Evolutionary conservation across 768 basidiomycete species (phyloP), one percentile per base, ranked within the genome.

Genomic region (Boletus rubroflammeus): DNA sequence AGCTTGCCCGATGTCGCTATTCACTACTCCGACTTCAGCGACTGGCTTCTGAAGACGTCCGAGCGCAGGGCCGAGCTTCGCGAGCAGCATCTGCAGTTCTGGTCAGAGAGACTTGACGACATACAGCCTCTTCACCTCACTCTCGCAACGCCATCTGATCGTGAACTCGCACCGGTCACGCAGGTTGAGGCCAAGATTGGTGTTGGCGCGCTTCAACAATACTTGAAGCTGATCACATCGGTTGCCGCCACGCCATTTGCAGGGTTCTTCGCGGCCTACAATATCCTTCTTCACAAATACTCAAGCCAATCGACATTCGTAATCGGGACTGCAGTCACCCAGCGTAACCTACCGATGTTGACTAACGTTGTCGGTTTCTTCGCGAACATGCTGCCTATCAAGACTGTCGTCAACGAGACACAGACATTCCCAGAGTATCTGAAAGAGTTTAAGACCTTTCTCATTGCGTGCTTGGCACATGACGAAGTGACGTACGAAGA

Each of bases 261-360:
- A 43, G 68, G 63, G 14, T 69, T 69, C 56, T 69, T 69, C 31
- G 68, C 67, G 2, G 67, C 61, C 3, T 69, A 69, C 47, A 69
- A 69, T 10, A n/a, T 69, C n/a, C 66, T 69, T 14, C 64, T 69
- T 46, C 63, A 70, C 62, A 69, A 69, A 19, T 70, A 69, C 53
- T 70, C 68, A n/a, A 54, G 61, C 14, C 68, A 69, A 39, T 53
- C 60, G 17, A 64, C 64, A 0, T 68, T 69, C 47, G 58, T 62
- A 4, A 62, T 69, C 14, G 68, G 68, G 11, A 69, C 68, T 36
- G 62, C 68, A 6, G 68, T 68, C 53, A 69, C 66, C 5, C 68
- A 70, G 29, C 62, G 68, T 19, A 69, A 65, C 46, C 53, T 69
- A 11, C 59, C 67, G 5, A 60, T 70, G 54, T 46, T 69, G 31